phyloP scores from a whole-genome alignment of 2,329 filamentous ascomycete genomes.

The Calonectria honghensis region DNA sequence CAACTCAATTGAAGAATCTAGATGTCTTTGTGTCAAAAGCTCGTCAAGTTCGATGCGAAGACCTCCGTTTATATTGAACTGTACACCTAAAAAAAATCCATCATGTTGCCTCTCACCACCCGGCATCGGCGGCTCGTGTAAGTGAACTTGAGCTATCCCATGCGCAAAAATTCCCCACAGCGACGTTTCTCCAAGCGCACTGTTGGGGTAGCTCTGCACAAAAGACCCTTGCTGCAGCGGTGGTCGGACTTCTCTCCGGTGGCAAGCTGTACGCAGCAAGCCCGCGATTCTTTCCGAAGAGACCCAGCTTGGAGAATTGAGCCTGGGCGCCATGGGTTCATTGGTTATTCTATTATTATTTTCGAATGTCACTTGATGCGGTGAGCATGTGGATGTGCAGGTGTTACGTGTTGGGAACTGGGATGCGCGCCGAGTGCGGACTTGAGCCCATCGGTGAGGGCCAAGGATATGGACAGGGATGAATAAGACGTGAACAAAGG shows the following conservation, averaged over 20 bases:
- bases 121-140: slow-evolving; percentile 41
- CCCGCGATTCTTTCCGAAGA: slow-evolving; percentile 35
- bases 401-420: slow-evolving; percentile 17
- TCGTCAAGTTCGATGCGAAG: not conserved
- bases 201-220: slow-evolving; percentile 35
- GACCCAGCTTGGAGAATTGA: not conserved
- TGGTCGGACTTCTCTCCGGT: slow-evolving; percentile 38
- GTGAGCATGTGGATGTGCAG: slow-evolving; percentile 3
- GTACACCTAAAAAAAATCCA: slow-evolving; percentile 2
- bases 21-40: not conserved
- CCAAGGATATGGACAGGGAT: slow-evolving; percentile 11
- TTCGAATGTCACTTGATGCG: slow-evolving; percentile 2
- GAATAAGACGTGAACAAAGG: not conserved
- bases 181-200: slow-evolving; percentile 27
- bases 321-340: not conserved
- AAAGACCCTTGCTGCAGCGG: not conserved
- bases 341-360: not conserved
- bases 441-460: slow-evolving; percentile 6
- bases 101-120: slow-evolving; percentile 11
- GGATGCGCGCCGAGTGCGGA: slow-evolving; percentile 26
- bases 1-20: not conserved
- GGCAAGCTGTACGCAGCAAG: not conserved
- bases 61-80: slow-evolving; percentile 26
- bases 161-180: slow-evolving; percentile 21
- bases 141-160: slow-evolving; percentile 21